Base-by-base conservation (phyloP, 805 yeast species). In the Wickerhamiella nectarea region DNA sequence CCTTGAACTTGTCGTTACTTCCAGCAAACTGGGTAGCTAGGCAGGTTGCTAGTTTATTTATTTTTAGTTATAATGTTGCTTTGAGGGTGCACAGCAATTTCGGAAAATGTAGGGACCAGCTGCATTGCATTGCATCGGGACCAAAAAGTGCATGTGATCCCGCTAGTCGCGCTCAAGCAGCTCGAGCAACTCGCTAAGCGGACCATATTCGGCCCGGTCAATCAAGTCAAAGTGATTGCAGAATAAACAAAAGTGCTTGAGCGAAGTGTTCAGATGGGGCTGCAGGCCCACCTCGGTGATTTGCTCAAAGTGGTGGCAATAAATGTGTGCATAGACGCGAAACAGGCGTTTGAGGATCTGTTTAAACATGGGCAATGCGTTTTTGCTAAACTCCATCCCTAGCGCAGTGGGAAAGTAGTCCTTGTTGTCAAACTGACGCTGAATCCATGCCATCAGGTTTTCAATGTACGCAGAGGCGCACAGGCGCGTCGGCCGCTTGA, bases 231-330 rank as follows among this genome's bases (percentile, higher is more conserved):
- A 91, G 63, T 91, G 94, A 53, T 75, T 79, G 44, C 84, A 74
- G 60, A 91, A 89, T 50, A 89, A 68, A 21, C 86, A 85, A 57
- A 86, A 91, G 60, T 89, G 98, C 64, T 93, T 91, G 56, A 89
- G 75, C 55, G 94, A 80, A 5, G 98, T 89, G 59, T 91, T 91
- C 52, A 89, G 69, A 54, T 89, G 94, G 10, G 94, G 81, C 60
- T 87, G 95, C 54, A 89, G 67, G 2, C 95, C 95, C 52, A 91
- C 69, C 59, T 87, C 97, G 34, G 86, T 75, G 46, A 91, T 82
- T 62, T 89, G 95, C 58, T 86, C 95, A 62, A 91, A 89, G 61
- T 91, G 99, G 58, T 91, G 97, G 58, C 98, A 91, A 62, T 91
- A 91, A 36, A 91, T 83, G 63, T 91, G 99, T 1, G 98, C 97